phyloP scores from a whole-genome alignment of 78 protist genomes.

The Planoprotostelium fungivorum region DNA sequence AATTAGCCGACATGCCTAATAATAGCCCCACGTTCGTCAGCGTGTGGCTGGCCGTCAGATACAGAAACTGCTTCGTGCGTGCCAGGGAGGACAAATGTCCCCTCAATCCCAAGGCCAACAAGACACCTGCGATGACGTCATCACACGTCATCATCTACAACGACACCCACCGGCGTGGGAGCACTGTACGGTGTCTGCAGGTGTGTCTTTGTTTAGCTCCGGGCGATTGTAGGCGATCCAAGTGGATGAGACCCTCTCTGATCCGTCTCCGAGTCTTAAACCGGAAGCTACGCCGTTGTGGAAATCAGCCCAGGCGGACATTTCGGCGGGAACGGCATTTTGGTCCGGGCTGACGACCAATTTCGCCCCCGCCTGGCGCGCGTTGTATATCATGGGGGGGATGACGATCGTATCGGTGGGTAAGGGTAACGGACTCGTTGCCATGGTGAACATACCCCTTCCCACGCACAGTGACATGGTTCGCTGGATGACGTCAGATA shows the following conservation, averaged over 20 bases:
- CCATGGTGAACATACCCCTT: conserved; percentile 42
- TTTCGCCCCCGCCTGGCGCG: conserved; percentile 12
- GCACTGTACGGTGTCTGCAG: not conserved
- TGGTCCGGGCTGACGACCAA: conserved; percentile 3
- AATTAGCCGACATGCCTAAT: conserved; percentile 76
- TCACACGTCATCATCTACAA: conserved; percentile 12
- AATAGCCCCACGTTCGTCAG: conserved; percentile 74
- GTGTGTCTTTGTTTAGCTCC: not conserved
- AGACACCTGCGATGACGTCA: conserved; percentile 75
- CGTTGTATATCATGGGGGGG: conserved; percentile 36
- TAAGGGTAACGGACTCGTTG: conserved; percentile 16
- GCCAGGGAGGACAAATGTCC: conserved; percentile 71
- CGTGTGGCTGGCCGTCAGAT: conserved; percentile 61
- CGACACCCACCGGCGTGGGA: not conserved
- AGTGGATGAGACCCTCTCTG: conserved; percentile 20
- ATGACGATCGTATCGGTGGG: conserved; percentile 55
- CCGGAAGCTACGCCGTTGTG: conserved; percentile 87
- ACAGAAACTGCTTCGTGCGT: conserved; percentile 48
- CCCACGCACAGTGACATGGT: conserved; percentile 47
- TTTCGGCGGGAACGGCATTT: not conserved
- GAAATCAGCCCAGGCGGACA: conserved; percentile 80
- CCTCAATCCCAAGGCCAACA: conserved; percentile 80
- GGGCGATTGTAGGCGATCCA: conserved; percentile 74
- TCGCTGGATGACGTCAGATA: conserved; percentile 37
- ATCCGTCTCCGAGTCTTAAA: conserved; percentile 40